Percentiles rank a stretch among this genome's conserved stretches.
phyloP scores from a whole-genome alignment of 2,329 filamentous ascomycete species.

The Macrophomina phaseolina region DNA sequence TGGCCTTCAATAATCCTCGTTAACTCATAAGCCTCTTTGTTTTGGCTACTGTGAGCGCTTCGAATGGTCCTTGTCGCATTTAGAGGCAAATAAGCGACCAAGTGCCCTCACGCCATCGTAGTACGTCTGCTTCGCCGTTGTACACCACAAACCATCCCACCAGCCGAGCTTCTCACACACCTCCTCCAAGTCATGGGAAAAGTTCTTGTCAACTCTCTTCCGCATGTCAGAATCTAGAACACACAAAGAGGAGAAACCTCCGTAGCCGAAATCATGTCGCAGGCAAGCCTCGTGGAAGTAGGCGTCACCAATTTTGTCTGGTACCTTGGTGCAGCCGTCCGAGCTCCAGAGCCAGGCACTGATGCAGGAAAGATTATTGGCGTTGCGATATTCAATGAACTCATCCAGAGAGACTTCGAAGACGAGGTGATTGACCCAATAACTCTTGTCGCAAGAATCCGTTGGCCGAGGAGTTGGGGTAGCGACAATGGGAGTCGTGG shows the following conservation, averaged over 20 bases:
- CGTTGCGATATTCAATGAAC: constrained; percentile 13
- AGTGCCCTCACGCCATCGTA: not conserved
- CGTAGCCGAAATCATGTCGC: constrained; percentile 22
- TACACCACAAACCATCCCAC: not conserved
- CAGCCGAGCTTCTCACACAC: not conserved
- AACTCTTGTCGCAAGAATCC: not conserved
- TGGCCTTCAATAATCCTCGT: not conserved
- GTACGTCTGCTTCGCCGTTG: not conserved
- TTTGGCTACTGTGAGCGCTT: not conserved
- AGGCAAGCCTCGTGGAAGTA: not conserved
- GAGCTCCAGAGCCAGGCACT: not conserved
- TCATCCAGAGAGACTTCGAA: constrained; percentile 4
- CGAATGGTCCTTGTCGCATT: not conserved
- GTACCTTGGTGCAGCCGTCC: not conserved
- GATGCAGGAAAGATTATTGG: constrained; percentile 4
- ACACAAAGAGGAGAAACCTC: not conserved
- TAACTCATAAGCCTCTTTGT: not conserved
- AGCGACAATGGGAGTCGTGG: too few relatives aligned
- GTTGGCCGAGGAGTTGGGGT: not conserved
- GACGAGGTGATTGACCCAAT: not conserved
- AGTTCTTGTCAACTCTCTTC: not conserved
- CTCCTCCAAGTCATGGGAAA: not conserved
- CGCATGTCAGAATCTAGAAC: not conserved
- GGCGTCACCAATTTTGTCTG: not conserved
- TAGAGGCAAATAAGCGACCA: not conserved